Base-by-base conservation (phyloP, 768 basidiomycete species). In the Saitozyma podzolica region DNA sequence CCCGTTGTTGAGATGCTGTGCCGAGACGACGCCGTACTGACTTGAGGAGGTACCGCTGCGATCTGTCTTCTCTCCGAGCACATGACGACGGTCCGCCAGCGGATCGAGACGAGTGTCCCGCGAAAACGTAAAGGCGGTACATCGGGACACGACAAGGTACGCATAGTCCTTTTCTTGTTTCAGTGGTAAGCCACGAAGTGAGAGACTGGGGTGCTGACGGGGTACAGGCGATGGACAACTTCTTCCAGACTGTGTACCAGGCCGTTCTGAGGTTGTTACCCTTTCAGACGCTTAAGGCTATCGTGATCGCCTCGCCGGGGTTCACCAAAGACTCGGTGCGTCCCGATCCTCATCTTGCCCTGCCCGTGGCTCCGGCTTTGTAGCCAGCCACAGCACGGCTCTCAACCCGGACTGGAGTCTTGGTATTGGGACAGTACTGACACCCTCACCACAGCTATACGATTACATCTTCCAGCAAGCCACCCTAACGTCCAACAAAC, bases 281-380 rank as follows among this genome's bases (percentile, higher is more conserved):
- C 3, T 96, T 87, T 70, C 81, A 85, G 19, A 86, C 84, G 64
- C 82, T 98, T 49, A 88, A 88, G 50, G 95, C 90, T 3, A 91
- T 99, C 72, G 91, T 99, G 52, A 89, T 99, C 73, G 96, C 96
- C 6, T 93, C 91, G 68, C 96, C 96, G 8, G 96, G 96, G 0
- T 99, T 97, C 88, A 88, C 93, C 8, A 85, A 89, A 72, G 96
- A 99, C 69, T 83, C 88, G 0, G 89, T 97, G 8, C 57, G 79
- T 72, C 39, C 43, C 10, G 3, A 14, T 3, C 8, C 8, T 39
- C 49, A 4, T 49, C 40, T 9, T 47, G 3, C 43, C 47, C 40
- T 14, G 9, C 8, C 9, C 11, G 37, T 29, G 29, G 29, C 29
- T 29, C 29, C 29, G 29, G 29, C 29, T 29, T 29, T 29, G 29